Percentiles rank a stretch among this genome's conserved stretches.
phyloP scores from a whole-genome alignment of 208 protist genomes.

The Leishmania aethiopica region DNA sequence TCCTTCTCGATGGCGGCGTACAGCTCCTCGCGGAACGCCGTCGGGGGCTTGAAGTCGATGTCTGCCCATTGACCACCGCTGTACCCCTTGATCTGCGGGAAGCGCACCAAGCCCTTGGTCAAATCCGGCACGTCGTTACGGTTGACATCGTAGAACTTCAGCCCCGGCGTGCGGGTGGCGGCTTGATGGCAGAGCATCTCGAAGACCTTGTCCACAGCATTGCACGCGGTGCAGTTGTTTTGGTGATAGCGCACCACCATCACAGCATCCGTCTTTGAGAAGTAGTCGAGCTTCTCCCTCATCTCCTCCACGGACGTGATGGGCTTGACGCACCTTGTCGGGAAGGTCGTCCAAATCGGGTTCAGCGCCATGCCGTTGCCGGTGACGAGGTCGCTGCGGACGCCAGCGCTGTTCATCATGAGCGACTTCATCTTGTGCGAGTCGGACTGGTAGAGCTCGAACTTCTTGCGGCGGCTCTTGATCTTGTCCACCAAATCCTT shows the following conservation, averaged over 20 bases:
- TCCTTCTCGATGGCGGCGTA: slow-evolving; percentile 69
- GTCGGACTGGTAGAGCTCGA: slow-evolving; percentile 79
- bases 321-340: slow-evolving; percentile 62
- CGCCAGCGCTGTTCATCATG: slow-evolving; percentile 79
- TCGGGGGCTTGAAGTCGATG: slow-evolving; percentile 85
- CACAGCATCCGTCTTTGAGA: slow-evolving; percentile 69
- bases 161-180: slow-evolving; percentile 40
- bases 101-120: slow-evolving; percentile 72
- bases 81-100: slow-evolving; percentile 86
- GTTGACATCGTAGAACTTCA: slow-evolving; percentile 84
- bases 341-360: slow-evolving; percentile 77
- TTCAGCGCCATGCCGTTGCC: slow-evolving; percentile 60
- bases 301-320: slow-evolving; percentile 73
- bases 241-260: slow-evolving; percentile 88
- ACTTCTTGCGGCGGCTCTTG: slow-evolving; percentile 45
- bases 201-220: slow-evolving; percentile 80
- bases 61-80: slow-evolving; percentile 82
- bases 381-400: slow-evolving; percentile 56
- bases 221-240: slow-evolving; percentile 84
- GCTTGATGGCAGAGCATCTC: slow-evolving; percentile 82
- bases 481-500: slow-evolving; percentile 50
- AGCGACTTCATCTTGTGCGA: slow-evolving; percentile 86
- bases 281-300: slow-evolving; percentile 80
- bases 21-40: slow-evolving; percentile 69
- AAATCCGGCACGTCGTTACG: slow-evolving; percentile 68